Evolutionary conservation across 108 stramenopile species (phyloP), one percentile per base, ranked within the genome.

Genomic region (Poteriospumella lacustris): DNA sequence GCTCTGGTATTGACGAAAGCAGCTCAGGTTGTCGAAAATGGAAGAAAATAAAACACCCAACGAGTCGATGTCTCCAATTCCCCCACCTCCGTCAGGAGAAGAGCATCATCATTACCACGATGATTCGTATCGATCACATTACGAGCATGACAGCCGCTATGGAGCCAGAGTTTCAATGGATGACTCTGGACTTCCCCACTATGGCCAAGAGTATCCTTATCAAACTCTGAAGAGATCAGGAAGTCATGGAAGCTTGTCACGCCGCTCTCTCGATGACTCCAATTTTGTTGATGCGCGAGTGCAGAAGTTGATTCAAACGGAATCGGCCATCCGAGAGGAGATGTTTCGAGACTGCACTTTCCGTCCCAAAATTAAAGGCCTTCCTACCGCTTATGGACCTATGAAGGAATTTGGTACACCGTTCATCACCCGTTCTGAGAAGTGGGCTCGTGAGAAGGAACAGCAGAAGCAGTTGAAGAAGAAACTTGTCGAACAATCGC

Each of bases 301-400:
- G 5, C 36, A 73, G 9, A 36, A 42, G 9, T 29, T 73, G 12
- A 5, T 33, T 56, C 70, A 73, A 42, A 26, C 43, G 5, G 70
- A 73, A 33, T 24, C 70, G 15, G 33, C 70, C 9, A 73, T 56
- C 33, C 43, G 70, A 28, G 12, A 44, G 29, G 70, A 73, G 24
- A 73, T 73, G 70, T 73, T 73, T 56, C 26, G 36, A 73, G 41
- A 73, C 3, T 73, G 70, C 33, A 73, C 70, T 28, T 73, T 73
- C 41, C 44, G 44, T 73, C 70, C 70, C 19, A 73, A 39, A 73
- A 56, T 73, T 5, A 73, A 73, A 42, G 44, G 3, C 9, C 41
- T 73, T 5, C 70, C 70, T 5, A 56, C 5, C 43, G 3, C 5
- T 73, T 73, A 73, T 24, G 70, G 70, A 9, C 36, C 70, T 3